Evolutionary conservation across 805 yeast species (phyloP).

Genomic region (Metschnikowia lochheadii): DNA sequence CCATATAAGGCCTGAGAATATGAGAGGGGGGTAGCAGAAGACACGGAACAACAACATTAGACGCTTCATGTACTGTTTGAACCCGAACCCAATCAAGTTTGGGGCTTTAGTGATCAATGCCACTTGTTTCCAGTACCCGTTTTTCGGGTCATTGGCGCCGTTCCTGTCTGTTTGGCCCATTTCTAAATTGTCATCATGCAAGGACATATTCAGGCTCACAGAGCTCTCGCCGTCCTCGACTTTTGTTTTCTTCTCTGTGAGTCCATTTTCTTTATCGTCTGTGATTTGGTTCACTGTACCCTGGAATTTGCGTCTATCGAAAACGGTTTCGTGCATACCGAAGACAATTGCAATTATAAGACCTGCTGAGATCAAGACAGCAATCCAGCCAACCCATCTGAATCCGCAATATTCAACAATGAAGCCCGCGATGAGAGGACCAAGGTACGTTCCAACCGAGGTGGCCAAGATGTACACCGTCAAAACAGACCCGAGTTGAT

Average conservation of each 20-base stretch:
- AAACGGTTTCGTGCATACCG: constrained; percentile 67
- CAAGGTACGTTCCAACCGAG: constrained; percentile 72
- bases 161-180: constrained; percentile 23
- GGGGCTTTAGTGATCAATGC: constrained; percentile 53
- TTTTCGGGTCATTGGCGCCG: constrained; percentile 33
- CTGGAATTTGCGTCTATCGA: constrained; percentile 41
- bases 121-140: constrained; percentile 44
- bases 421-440: constrained; percentile 77
- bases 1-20: constrained; percentile 71
- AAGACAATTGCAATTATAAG: constrained; percentile 51
- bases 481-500: constrained; percentile 68
- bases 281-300: constrained; percentile 10
- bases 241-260: constrained; percentile 1
- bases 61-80: constrained; percentile 59
- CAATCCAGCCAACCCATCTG: constrained; percentile 77
- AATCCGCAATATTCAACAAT: constrained; percentile 58
- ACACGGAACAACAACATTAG: constrained; percentile 49
- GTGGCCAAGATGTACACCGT: constrained; percentile 73
- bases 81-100: constrained; percentile 58
- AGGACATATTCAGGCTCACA: constrained; percentile 13
- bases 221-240: constrained; percentile 7
- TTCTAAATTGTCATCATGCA: constrained; percentile 13
- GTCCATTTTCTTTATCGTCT: neutral
- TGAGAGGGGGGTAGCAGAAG: constrained; percentile 60
- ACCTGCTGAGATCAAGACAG: constrained; percentile 49